Evolutionary conservation across 2,329 filamentous ascomycete genomes (phyloP), one percentile per base, ranked within the genome.

Genomic region (Cordyceps cicadae): DNA sequence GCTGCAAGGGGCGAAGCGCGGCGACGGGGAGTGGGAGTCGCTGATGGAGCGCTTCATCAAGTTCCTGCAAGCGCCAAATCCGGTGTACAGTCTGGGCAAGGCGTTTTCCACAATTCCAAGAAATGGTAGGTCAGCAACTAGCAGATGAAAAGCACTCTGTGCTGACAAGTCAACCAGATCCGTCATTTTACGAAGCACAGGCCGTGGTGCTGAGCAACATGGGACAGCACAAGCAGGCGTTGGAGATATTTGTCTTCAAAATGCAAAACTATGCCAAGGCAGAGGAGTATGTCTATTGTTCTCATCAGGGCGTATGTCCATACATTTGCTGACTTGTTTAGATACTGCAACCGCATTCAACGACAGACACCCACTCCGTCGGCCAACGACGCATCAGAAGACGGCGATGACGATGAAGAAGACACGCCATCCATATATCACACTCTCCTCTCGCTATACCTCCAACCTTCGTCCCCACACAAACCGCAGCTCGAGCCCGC

Each of bases 191-290:
- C 72, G 93, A 97, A 71, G 86, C 91, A 2, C 87, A 93, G 63
- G 94, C 94, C 7, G 87, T 97, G 50, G 87, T 97, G 21, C 83
- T 97, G 45, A 92, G 90, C 73, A 95, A 94, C 67, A 96, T 97
- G 90, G 91, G 90, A 7, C 88, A 93, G 67, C 92, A 99, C 75
- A 92, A 91, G 70, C 92, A 97, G 74, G 94, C 94, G 0, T 77
- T 99, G n/a, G 89, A 94, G 70, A 96, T 99, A 57, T 99, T 96
- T 71, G 93, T 97, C 32, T 99, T 97, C 76, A 94, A 93, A 72
- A 84, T 99, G 72, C 79, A 89, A 66, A 88, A 96, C 71, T 93
- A 90, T 64, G 78, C 77, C 14, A 97, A 96, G 74, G 94, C 94
- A 37, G 94, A 99, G 81, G 91, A 96, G 87, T 96, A 77, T 63